Conservation (phyloP, 345 rosid species). For the Abelmoschus esculentus region DNA sequence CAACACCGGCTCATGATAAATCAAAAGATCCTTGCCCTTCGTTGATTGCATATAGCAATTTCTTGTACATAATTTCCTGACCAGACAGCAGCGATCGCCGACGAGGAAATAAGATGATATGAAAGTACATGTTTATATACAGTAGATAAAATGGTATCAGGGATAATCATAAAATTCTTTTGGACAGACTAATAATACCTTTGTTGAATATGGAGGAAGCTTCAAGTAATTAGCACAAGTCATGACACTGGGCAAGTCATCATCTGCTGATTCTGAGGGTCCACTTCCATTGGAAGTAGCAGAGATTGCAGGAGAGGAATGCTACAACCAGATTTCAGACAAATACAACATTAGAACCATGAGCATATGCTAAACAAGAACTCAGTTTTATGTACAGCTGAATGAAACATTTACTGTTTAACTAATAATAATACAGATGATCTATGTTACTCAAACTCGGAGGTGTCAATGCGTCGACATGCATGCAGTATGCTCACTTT, state of each 20-base stretch:
- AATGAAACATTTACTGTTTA: not conserved
- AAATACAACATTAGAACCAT: not conserved
- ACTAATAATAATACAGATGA: not conserved
- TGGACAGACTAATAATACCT: conserved; percentile 37
- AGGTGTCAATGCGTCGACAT: not conserved
- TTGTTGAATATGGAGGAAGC: conserved; percentile 96
- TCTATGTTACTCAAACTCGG: not conserved
- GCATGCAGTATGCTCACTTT: not conserved
- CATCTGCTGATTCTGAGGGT: conserved; percentile 78
- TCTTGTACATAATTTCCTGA: conserved; percentile 98
- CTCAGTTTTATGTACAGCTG: not conserved
- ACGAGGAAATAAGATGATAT: not conserved
- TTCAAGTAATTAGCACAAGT: conserved; percentile 99
- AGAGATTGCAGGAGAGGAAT: conserved; percentile 58
- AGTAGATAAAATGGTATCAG: not conserved
- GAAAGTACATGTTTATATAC: not conserved
- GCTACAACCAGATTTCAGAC: conserved; percentile 38
- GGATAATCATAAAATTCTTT: not conserved
- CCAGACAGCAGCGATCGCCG: not conserved
- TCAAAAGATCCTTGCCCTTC: conserved; percentile 99
- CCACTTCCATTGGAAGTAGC: conserved; percentile 63
- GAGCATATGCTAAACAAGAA: not conserved
- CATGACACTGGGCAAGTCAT: conserved; percentile 97
- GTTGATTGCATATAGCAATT: conserved; percentile 75
- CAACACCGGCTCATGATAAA: conserved; percentile 52